Evolutionary conservation across 2,329 filamentous ascomycete genomes (phyloP).

Genomic region (Trichoderma sp.): DNA sequence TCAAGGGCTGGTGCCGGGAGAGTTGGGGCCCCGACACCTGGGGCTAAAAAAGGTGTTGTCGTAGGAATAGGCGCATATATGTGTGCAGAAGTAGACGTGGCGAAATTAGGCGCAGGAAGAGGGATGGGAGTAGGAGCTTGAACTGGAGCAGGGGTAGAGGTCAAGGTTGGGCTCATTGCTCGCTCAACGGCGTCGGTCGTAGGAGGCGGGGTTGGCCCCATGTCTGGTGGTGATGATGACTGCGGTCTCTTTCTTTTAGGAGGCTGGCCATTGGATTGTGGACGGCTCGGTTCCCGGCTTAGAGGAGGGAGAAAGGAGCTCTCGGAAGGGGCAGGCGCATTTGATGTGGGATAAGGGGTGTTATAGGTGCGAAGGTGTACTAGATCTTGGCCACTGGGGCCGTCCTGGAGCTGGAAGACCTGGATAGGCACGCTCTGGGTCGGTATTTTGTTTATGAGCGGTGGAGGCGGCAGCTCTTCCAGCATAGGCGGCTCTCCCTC

Average conservation of each 20-base stretch:
- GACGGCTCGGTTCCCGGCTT: constrained; percentile 31
- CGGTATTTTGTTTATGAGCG: constrained; percentile 35
- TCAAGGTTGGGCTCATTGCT: constrained; percentile 36
- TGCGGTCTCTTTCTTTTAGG: constrained; percentile 33
- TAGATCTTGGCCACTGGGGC: constrained; percentile 42
- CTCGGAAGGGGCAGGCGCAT: constrained; percentile 32
- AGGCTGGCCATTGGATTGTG: constrained; percentile 26
- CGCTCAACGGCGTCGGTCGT: constrained; percentile 46
- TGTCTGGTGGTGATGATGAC: constrained; percentile 33
- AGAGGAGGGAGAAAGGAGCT: constrained; percentile 35
- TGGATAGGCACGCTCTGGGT: constrained; percentile 49
- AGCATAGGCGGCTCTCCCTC: constrained; percentile 57
- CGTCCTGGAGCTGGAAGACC: constrained; percentile 47
- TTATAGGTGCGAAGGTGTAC: constrained; percentile 42
- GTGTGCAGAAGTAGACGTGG: not conserved
- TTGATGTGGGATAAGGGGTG: constrained; percentile 32
- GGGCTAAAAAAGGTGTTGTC: not conserved
- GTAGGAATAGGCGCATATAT: constrained; percentile 11
- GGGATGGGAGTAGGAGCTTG: constrained; percentile 19
- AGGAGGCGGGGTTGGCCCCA: constrained; percentile 45
- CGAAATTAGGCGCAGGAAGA: constrained; percentile 18
- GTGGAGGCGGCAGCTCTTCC: constrained; percentile 30
- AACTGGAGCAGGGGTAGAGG: constrained; percentile 2
- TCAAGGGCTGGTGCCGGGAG: not conserved
- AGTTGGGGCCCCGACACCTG: not conserved